Evolutionary conservation across 2,329 filamentous ascomycete genomes (phyloP), one percentile per base, ranked within the genome.

Genomic region (Boeremia exigua): DNA sequence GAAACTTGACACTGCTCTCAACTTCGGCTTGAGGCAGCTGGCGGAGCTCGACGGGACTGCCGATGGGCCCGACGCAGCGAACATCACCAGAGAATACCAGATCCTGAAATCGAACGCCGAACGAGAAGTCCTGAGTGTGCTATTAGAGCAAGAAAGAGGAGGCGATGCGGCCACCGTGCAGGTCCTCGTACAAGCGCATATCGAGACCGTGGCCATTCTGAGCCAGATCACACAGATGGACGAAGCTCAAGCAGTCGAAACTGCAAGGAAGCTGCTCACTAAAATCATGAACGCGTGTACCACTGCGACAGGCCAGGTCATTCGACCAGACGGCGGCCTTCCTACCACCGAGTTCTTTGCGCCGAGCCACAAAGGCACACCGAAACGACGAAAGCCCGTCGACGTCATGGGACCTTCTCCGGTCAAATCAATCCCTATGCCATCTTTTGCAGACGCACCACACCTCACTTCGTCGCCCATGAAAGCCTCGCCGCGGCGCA

Each of bases 201-300:
- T 99, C 65, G 93, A 97, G 68, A 94, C 93, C 2, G 85, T 98
- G 58, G 82, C 91, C 4, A 91, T 92, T 0, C 84, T 99, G 49
- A 87, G 89, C 50, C 90, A 91, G 62, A 91, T 95, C 23, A 85
- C 94, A 64, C 81, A 85, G 32, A 92, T 98, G 87, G 88, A 84
- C 54, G 91, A 96, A 72, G 86, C 89, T 30, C 89, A 96, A 59
- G 95, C 94, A 1, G 84, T 97, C 2, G 81, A 88, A 14, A 88
- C 90, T 52, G 95, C 93, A 25, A 92, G 89, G 72, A 82, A 81
- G 19, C 87, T 93, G 42, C 87, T 99, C 46, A 84, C 86, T 55
- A 88, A 90, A 56, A 84, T 99, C 54, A 82, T 98, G 14, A 86
- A 91, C 55, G 86, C 86, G 3, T 94, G 92, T 53, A 88, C 87